Evolutionary conservation across 306 rosid species (phyloP).

Genomic region (Sphenostylis stenocarpa): DNA sequence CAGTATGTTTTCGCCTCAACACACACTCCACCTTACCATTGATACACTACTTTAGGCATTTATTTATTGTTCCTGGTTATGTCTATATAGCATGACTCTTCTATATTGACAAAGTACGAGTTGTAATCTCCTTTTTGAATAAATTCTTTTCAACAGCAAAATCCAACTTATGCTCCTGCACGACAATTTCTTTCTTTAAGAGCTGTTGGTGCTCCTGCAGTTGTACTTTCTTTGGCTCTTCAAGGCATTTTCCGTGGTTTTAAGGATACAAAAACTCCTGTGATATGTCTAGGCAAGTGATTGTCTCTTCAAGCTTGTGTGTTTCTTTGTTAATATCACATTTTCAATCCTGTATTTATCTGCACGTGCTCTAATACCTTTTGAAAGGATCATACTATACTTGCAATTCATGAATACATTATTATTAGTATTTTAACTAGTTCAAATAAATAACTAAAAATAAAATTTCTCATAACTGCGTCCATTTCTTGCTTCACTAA

Average conservation of each 20-base stretch:
- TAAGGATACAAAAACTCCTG: conserved; percentile 92
- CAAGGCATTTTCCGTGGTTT: conserved; percentile 99
- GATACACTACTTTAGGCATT: neutral
- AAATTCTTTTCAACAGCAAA: conserved; percentile 50
- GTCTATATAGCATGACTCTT: neutral
- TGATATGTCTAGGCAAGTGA: conserved; percentile 84
- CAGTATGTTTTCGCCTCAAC: conserved; percentile 50
- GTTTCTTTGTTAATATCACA: neutral
- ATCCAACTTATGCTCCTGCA: conserved; percentile 63
- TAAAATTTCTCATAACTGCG: neutral
- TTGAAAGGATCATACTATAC: conserved; percentile 17
- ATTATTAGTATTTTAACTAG: neutral
- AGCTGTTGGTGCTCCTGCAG: conserved; percentile 98
- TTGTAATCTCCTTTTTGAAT: conserved; percentile 8
- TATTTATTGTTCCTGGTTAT: neutral
- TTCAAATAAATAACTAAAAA: neutral
- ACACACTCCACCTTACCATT: too few relatives aligned
- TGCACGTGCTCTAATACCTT: conserved; percentile 20
- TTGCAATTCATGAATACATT: conserved; percentile 7
- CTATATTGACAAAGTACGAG: neutral
- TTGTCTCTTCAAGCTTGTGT: neutral
- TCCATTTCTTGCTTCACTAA: conserved; percentile 17
- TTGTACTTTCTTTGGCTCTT: conserved; percentile 89
- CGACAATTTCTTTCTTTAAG: conserved; percentile 71
- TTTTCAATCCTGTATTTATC: neutral